Evolutionary conservation across 257 asterid species (phyloP).

Genomic region (Gardenia jasminoides): DNA sequence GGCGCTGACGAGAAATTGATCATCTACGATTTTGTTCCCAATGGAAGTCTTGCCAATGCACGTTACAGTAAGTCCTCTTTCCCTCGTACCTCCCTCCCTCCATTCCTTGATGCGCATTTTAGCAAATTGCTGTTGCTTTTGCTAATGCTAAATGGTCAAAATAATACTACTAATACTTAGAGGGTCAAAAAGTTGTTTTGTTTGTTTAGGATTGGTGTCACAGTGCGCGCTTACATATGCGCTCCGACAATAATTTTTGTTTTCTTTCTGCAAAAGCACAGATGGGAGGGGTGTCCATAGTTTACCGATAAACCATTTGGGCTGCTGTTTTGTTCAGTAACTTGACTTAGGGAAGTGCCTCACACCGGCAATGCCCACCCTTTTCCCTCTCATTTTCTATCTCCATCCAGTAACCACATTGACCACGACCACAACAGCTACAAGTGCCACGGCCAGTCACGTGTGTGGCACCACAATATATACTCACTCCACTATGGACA

Average conservation of each 20-base stretch:
- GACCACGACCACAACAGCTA: slow-evolving; percentile 4
- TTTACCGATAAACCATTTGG: background rate
- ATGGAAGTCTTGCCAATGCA: slow-evolving; percentile 87
- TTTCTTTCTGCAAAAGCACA: slow-evolving; percentile 3
- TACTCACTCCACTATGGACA: background rate
- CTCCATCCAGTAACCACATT: background rate
- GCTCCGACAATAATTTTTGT: slow-evolving; percentile 2
- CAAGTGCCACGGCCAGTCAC: background rate
- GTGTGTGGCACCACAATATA: background rate
- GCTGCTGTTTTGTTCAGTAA: background rate
- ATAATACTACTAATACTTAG: background rate
- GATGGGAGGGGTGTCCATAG: background rate
- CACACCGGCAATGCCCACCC: background rate
- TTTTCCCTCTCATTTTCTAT: background rate
- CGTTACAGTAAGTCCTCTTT: slow-evolving; percentile 72
- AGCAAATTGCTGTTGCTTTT: background rate
- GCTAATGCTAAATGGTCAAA: background rate
- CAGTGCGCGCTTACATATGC: background rate
- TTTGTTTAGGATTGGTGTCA: background rate
- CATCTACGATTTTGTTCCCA: slow-evolving; percentile 90
- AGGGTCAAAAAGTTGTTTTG: background rate
- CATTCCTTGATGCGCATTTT: background rate
- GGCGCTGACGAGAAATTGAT: slow-evolving; percentile 87
- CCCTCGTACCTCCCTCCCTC: background rate
- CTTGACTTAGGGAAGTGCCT: background rate